Evolutionary conservation across 805 yeast species (phyloP).

Genomic region (Metschnikowia peoriensis): DNA sequence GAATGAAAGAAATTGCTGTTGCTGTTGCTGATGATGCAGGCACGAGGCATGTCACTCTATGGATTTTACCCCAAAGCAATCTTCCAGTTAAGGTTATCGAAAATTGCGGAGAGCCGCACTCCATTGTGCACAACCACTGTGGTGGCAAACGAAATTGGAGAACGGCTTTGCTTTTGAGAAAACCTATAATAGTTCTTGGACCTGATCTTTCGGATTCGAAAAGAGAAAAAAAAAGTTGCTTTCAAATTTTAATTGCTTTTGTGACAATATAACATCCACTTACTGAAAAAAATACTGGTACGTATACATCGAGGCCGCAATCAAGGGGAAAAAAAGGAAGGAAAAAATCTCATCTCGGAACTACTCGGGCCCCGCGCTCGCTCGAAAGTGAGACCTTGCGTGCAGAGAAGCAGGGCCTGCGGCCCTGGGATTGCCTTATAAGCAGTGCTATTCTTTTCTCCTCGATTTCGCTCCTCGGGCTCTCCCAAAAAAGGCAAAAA

Average conservation of each 20-base stretch:
- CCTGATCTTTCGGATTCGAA: background rate
- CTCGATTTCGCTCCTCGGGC: background rate
- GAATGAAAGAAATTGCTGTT: background rate
- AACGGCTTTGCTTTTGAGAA: background rate
- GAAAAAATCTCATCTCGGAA: constrained; percentile 4
- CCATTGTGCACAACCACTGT: background rate
- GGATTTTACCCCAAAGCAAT: background rate
- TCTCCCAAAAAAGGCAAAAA: no score
- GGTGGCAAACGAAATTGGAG: background rate
- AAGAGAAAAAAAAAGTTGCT: no score
- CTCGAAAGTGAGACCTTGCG: constrained; percentile 5
- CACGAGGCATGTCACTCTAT: background rate
- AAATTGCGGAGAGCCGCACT: background rate
- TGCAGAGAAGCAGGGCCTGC: constrained; percentile 10
- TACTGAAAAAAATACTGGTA: no score
- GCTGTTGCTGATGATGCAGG: background rate
- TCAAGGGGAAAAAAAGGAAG: background rate
- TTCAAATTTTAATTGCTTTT: no score
- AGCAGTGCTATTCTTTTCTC: constrained; percentile 2
- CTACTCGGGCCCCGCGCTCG: constrained; percentile 3
- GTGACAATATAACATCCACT: no score
- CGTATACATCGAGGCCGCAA: no score
- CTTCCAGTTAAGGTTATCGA: background rate
- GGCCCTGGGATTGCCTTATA: constrained; percentile 11
- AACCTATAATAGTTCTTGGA: background rate